Base-by-base conservation (phyloP, 768 basidiomycete species). In the Pholiota microspora region DNA sequence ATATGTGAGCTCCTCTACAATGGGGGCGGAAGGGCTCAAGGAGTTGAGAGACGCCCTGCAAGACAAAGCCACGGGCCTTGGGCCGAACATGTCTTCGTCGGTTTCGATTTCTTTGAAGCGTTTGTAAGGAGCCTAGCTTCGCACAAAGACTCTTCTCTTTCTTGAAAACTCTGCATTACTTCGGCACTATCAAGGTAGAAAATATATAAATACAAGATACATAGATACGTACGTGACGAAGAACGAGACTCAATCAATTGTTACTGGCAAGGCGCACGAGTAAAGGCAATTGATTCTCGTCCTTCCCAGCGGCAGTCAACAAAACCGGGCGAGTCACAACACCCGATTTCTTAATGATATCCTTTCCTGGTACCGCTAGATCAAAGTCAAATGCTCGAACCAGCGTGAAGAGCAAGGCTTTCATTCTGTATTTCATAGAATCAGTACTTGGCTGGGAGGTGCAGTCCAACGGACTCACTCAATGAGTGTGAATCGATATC, bases 401-500 rank as follows among this genome's bases (percentile, higher is more conserved):
- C 4, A 84, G 73, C 0, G 74, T 73, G 55, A 82, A 84, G 0
- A 84, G 54, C 2, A 81, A 34, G 0, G 67, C 65, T 56, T 68
- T 69, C 59, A 61, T 68, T 47, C 69, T 68, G n/a, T 10, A 23
- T 29, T 49, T 18, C n/a, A n/a, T n/a, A n/a, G n/a, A n/a, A n/a
- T n/a, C n/a, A n/a, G n/a, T n/a, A n/a, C n/a, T 12, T 24, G 25
- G 27, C n/a, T 5, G 10, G 2, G 7, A 25, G 3, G 6, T 25
- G 15, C 1, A 35, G n/a, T 25, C 15, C 24, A 12, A 25, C 16
- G 15, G 15, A 75, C 81, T 45, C 51, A 83, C 82, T 84, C 83
- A 18, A 78, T 67, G n/a, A 87, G 62, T 5, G 86, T 73, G 63
- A 87, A 88, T 2, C 82, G 78, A 62, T 80, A 86, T 0, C 85